Percentiles rank a stretch among this genome's conserved stretches.
Evolutionary conservation across 176 grass and related monocot species (phyloP).

Genomic region (Triticum monococcum): DNA sequence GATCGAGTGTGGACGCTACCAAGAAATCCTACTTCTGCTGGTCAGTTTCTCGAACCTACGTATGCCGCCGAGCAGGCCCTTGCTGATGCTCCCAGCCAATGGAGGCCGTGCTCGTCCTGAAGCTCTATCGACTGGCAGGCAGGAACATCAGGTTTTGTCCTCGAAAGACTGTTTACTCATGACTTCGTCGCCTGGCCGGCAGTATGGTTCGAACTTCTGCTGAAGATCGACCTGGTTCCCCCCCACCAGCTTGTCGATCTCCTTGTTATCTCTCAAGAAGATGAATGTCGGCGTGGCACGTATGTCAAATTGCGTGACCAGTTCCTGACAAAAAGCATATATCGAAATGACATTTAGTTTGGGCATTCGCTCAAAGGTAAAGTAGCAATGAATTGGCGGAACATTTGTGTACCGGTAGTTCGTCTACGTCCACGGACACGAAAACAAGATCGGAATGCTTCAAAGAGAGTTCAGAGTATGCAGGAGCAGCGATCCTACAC

Average conservation of each 20-base stretch:
- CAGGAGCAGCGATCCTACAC: slow-evolving; percentile 53
- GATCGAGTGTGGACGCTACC: slow-evolving; percentile 20
- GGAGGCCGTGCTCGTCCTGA: not conserved
- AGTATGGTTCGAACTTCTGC: slow-evolving; percentile 53
- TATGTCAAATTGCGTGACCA: slow-evolving; percentile 50
- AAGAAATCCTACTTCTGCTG: slow-evolving; percentile 47
- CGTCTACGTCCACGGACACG: slow-evolving; percentile 68
- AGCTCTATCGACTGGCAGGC: slow-evolving; percentile 24
- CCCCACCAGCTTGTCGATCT: slow-evolving; percentile 64
- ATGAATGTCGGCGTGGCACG: slow-evolving; percentile 79
- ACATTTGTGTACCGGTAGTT: slow-evolving; percentile 43
- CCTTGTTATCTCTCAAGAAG: slow-evolving; percentile 59
- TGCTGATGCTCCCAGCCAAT: slow-evolving; percentile 16
- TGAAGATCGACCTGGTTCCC: slow-evolving; percentile 56
- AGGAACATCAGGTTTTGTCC: not conserved
- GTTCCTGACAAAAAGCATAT: slow-evolving; percentile 41
- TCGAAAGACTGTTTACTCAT: not conserved
- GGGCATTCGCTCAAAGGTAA: not conserved
- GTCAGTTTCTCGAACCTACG: slow-evolving; percentile 35
- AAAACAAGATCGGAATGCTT: slow-evolving; percentile 64
- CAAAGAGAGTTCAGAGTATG: slow-evolving; percentile 54
- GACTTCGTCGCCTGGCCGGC: not conserved
- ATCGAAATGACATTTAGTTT: not conserved
- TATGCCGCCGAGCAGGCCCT: not conserved
- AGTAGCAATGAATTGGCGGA: not conserved